These are phyloP conservation scores for Venturia carpophila DNA, from an alignment of 2,329 filamentous ascomycete species.

Conservation along the genomic window DNA sequence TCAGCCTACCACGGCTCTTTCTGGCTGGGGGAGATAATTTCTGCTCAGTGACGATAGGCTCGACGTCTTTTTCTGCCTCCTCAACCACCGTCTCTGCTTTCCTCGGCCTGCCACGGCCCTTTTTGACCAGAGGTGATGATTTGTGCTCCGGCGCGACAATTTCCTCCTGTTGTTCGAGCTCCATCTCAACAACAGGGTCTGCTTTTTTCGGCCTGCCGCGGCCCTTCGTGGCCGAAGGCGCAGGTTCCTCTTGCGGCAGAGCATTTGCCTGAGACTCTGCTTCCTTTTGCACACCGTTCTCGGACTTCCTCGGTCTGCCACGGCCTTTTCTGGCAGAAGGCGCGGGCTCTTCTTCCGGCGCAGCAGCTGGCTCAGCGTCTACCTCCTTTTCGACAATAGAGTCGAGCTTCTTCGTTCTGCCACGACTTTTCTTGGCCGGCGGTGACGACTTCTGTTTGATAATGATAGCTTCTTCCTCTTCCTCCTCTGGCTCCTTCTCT, in stretches of 20 bases:
- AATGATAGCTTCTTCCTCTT: background rate
- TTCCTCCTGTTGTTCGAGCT: background rate
- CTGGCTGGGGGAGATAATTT: background rate
- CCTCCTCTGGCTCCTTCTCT: conserved; percentile 6
- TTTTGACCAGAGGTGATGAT: background rate
- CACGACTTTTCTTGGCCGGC: conserved; percentile 6
- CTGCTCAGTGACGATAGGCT: background rate
- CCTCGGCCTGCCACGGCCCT: background rate
- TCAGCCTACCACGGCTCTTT: conserved; percentile 11
- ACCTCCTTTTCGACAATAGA: background rate
- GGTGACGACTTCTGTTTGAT: background rate
- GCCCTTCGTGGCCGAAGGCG: background rate
- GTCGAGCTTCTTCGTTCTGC: background rate
- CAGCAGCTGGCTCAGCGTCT: background rate
- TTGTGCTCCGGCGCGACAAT: background rate
- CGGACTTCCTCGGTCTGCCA: too few species aligned
- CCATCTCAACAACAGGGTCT: background rate
- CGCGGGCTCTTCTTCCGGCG: background rate
- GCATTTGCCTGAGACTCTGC: background rate
- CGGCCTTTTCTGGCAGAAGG: background rate
- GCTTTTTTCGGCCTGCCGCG: background rate
- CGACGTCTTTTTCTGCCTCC: conserved; percentile 20
- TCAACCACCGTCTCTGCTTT: conserved; percentile 11
- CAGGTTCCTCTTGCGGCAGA: background rate
- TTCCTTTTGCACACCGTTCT: too few species aligned